Conservation (phyloP, 2,329 filamentous ascomycete species). For the Penicillium sp. region DNA sequence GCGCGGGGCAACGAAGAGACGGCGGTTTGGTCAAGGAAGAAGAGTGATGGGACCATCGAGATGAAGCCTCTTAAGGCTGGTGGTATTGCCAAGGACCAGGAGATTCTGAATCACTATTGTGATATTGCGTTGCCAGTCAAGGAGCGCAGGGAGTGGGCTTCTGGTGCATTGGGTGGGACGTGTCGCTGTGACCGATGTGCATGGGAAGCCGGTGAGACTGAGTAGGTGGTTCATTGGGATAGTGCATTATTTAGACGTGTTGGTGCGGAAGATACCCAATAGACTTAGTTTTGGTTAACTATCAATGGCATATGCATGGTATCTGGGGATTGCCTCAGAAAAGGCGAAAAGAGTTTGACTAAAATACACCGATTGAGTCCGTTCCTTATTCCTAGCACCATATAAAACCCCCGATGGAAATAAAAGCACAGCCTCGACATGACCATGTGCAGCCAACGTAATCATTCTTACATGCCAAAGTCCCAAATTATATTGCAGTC, state of each 20-base stretch:
- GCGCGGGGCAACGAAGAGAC: constrained; percentile 34
- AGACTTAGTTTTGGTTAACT: constrained; percentile 2
- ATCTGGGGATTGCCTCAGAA: neutral
- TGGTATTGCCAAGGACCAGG: constrained; percentile 74
- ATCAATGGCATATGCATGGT: constrained; percentile 7
- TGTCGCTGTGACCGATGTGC: constrained; percentile 84
- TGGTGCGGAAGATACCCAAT: constrained; percentile 18
- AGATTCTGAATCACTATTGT: constrained; percentile 93
- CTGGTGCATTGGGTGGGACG: constrained; percentile 79
- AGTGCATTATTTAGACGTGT: constrained; percentile 1
- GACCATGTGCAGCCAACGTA: neutral
- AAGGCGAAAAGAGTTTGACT: neutral
- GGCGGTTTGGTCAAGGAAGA: constrained; percentile 36
- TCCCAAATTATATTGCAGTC: neutral
- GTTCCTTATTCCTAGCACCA: constrained; percentile 5
- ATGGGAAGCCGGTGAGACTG: constrained; percentile 57
- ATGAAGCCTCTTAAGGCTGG: constrained; percentile 45
- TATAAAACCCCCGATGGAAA: neutral
- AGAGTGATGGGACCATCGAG: constrained; percentile 21
- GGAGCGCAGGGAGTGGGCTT: constrained; percentile 83
- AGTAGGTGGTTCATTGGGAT: neutral
- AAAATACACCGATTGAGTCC: constrained; percentile 8
- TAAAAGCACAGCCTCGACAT: neutral
- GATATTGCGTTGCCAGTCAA: constrained; percentile 76
- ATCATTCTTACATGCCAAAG: neutral